These are phyloP conservation scores for Magnolia changhungtana DNA, from an alignment of 164 flowering plant species.

Conservation along the genomic window DNA sequence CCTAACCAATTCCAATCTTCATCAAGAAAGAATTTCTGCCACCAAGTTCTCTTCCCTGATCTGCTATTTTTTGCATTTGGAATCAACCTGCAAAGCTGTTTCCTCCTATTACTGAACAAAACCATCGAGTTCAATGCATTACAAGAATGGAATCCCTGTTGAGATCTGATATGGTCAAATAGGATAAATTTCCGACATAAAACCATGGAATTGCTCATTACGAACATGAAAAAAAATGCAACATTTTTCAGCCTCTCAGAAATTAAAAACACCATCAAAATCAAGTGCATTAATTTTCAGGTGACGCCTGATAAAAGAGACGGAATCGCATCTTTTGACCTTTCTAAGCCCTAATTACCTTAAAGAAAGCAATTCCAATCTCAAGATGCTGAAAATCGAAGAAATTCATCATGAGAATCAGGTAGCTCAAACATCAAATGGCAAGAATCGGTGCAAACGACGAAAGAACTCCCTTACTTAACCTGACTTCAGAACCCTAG, in stretches of 20 bases:
- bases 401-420: too few species aligned
- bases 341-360: too few species aligned
- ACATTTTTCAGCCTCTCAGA: slow-evolving; percentile 41
- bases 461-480: too few species aligned
- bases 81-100: slow-evolving; percentile 35
- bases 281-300: too few species aligned
- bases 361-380: too few species aligned
- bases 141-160: not conserved
- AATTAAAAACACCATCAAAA: too few species aligned
- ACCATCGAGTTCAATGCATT: slow-evolving; percentile 8
- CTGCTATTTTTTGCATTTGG: slow-evolving; percentile 40
- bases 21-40: slow-evolving; percentile 75
- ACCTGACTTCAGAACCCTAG: too few species aligned
- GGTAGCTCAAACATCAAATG: too few species aligned
- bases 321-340: too few species aligned
- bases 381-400: too few species aligned
- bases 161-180: slow-evolving; percentile 8
- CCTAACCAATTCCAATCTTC: slow-evolving; percentile 92
- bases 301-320: too few species aligned
- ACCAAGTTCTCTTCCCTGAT: slow-evolving; percentile 55
- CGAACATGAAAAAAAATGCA: slow-evolving; percentile 29
- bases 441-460: too few species aligned
- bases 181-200: slow-evolving; percentile 33
- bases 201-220: slow-evolving; percentile 74
- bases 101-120: slow-evolving; percentile 18